Conservation (phyloP, 2,329 filamentous ascomycete species). For the Coccinonectria pachysandricola region DNA sequence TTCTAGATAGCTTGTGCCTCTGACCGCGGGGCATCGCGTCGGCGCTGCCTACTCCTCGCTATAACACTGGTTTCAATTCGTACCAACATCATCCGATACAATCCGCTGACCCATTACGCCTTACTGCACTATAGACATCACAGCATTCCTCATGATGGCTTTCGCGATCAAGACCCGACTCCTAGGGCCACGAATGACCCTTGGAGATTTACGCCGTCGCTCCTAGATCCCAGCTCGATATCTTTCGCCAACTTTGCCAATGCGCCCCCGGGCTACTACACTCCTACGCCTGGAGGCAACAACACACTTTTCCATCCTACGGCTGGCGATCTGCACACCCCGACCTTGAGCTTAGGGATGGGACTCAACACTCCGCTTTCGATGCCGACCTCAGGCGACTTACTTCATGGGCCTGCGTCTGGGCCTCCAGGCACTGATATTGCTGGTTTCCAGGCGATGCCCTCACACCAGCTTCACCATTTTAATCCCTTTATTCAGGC, state of each 20-base stretch:
- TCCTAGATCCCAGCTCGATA: constrained; percentile 78
- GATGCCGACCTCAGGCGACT: constrained; percentile 58
- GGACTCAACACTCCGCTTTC: constrained; percentile 75
- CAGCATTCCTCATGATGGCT: constrained; percentile 23
- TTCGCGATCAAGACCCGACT: constrained; percentile 68
- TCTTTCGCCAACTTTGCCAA: constrained; percentile 71
- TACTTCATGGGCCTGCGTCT: constrained; percentile 45
- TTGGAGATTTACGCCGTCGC: constrained; percentile 80
- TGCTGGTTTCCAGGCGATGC: constrained; percentile 53
- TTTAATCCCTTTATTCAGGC: constrained; percentile 63
- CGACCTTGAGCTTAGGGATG: constrained; percentile 62
- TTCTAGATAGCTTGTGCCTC: not conserved
- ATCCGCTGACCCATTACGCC: constrained; percentile 5
- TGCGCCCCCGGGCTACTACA: constrained; percentile 76
- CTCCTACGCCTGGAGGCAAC: constrained; percentile 71
- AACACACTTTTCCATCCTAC: constrained; percentile 74
- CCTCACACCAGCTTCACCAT: constrained; percentile 51
- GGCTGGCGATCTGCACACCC: constrained; percentile 80
- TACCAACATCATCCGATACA: not conserved
- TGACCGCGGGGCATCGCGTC: not conserved
- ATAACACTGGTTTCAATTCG: not conserved
- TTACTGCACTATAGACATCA: constrained; percentile 9
- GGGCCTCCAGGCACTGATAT: constrained; percentile 48
- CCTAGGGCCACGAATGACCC: constrained; percentile 69
- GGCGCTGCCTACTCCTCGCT: not conserved